Evolutionary conservation across 202 grass and related monocot genomes (phyloP), one percentile per base, ranked within the genome.

Genomic region (Musa balbisiana): DNA sequence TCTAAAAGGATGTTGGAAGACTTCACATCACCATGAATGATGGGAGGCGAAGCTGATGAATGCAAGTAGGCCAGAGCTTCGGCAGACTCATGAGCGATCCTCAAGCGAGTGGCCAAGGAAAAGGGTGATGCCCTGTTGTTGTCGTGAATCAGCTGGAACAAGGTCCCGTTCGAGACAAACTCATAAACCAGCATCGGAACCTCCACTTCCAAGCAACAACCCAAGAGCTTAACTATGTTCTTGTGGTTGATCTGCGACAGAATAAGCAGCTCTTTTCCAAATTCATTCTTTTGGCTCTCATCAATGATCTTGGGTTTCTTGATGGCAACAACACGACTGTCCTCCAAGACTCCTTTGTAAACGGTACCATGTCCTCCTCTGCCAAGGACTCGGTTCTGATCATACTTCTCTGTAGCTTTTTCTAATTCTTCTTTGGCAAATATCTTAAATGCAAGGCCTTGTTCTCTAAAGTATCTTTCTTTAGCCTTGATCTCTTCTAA

Each of bases 11-110:
- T 89, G 73, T 92, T 96, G 2, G 92, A 85, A 1, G 92, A 82
- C 69, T 96, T 96, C 64, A 96, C 87, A 1, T 96, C 89, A n/a
- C 89, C 89, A 2, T 96, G 85, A 75, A 96, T 79, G 53, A 96
- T 96, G 0, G 89, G 83, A 0, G 87, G 86, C 20, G 89, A 90
- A 2, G 92, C 89, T 0, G 92, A 96, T 0, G 89, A 92, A 52
- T 96, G 92, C 85, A 96, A 92, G 63, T 96, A 96, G 1, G 83
- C 81, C 9, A 96, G 66, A 0, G 89, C 89, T 73, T 89, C 89
- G 0, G 89, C 92, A 0, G 92, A 96, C 49, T 96, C 87, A 0
- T 75, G 73, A 11, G 92, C 87, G 77, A 96, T 92, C 20, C 77
- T 71, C 13, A 96, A 80, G 6, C 71, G 77, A 11, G 77, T 73